phyloP scores from a whole-genome alignment of 306 rosid genomes.

The Sophora flavescens region DNA sequence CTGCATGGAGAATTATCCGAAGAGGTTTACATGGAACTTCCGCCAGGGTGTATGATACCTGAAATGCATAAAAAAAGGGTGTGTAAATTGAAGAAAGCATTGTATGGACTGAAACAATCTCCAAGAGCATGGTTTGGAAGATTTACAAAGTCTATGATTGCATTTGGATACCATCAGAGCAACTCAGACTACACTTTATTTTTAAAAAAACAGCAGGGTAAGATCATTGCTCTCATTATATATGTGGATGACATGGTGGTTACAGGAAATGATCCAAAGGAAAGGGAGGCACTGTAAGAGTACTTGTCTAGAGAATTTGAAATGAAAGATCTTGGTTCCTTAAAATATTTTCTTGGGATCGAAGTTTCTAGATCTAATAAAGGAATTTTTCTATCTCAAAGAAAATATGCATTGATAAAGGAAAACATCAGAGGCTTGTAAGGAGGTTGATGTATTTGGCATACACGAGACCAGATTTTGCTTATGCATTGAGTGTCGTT shows the following conservation, averaged over 20 bases:
- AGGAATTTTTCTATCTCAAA: too few species aligned
- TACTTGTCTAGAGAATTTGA: too few species aligned
- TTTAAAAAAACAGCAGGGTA: background rate
- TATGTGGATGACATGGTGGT: background rate
- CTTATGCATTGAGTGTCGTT: conserved; percentile 15
- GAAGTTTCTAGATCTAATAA: too few species aligned
- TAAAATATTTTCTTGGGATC: too few species aligned
- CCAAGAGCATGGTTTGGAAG: conserved; percentile 16
- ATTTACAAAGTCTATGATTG: background rate
- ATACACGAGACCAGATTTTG: background rate
- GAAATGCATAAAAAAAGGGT: background rate
- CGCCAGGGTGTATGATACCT: too few species aligned
- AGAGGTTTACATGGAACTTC: too few species aligned
- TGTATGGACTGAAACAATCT: conserved; percentile 8
- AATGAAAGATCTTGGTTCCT: too few species aligned
- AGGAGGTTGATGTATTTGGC: conserved; percentile 14
- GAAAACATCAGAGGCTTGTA: background rate
- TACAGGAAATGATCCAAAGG: background rate
- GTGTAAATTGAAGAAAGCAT: background rate
- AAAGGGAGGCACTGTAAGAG: too few species aligned
- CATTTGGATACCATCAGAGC: conserved; percentile 15
- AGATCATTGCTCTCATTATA: conserved; percentile 11
- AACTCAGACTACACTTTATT: conserved; percentile 12
- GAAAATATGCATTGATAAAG: background rate
- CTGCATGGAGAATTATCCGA: too few species aligned